Evolutionary conservation across 768 basidiomycete genomes (phyloP).

Genomic region (Lentinula guzmanii): DNA sequence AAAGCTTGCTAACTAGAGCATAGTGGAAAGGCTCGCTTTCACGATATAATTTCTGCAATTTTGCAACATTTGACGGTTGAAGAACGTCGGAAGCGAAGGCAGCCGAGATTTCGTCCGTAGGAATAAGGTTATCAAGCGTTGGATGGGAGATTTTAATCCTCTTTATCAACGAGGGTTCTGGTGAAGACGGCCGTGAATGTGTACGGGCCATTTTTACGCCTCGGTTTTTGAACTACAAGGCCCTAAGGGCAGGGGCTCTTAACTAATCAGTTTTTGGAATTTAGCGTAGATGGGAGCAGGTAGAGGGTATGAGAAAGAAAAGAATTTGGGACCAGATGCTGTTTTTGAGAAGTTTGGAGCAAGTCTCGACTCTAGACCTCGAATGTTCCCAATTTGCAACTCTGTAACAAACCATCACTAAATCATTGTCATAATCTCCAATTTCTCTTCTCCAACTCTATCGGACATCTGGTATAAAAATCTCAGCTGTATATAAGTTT

Average conservation of each 20-base stretch:
- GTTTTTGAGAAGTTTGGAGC: neutral
- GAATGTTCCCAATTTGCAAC: neutral
- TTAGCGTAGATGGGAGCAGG: neutral
- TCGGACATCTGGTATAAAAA: neutral
- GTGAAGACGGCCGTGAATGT: conserved; percentile 41
- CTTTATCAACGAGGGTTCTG: conserved; percentile 22
- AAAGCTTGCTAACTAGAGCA: conserved; percentile 72
- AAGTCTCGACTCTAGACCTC: conserved; percentile 2
- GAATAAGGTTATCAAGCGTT: conserved; percentile 7
- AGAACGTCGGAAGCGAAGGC: conserved; percentile 54
- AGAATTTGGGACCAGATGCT: neutral
- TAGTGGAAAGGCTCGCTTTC: conserved; percentile 74
- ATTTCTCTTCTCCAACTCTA: neutral
- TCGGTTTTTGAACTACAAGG: neutral
- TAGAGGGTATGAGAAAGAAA: conserved; percentile 1
- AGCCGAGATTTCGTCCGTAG: conserved; percentile 24
- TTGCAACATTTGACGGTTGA: conserved; percentile 46
- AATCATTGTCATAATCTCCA: neutral
- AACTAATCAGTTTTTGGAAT: neutral
- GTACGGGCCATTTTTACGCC: conserved; percentile 34
- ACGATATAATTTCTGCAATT: conserved; percentile 51
- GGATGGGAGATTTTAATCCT: conserved; percentile 23
- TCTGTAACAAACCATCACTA: neutral
- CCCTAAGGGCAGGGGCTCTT: neutral
- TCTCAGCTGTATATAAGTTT: no score